Evolutionary conservation across 768 basidiomycete genomes (phyloP).

Genomic region (Austroboletus eburneus): DNA sequence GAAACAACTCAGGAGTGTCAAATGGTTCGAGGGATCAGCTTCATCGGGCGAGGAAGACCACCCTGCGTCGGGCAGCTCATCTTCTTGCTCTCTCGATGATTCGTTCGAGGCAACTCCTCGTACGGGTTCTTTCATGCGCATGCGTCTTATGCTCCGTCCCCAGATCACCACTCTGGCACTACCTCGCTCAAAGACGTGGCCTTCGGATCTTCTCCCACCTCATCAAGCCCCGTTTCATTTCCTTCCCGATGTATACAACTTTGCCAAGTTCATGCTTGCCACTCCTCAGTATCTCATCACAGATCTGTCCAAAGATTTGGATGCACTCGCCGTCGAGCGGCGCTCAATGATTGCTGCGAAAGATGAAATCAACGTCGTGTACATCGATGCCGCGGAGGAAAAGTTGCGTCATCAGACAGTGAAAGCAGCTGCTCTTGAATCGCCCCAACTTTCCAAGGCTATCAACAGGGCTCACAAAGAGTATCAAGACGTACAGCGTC

Average conservation of each 20-base stretch:
- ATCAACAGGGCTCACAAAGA: conserved; percentile 62
- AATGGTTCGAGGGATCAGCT: conserved; percentile 68
- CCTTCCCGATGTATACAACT: conserved; percentile 83
- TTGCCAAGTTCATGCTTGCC: conserved; percentile 94
- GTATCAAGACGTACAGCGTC: conserved; percentile 49
- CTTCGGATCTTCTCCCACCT: conserved; percentile 85
- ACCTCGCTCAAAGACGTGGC: conserved; percentile 90
- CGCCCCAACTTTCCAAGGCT: conserved; percentile 54
- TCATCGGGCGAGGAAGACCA: conserved; percentile 29
- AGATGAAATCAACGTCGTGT: conserved; percentile 74
- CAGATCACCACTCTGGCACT: conserved; percentile 94
- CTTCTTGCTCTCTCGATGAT: conserved; percentile 39
- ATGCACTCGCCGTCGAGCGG: conserved; percentile 68
- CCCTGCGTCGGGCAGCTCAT: conserved; percentile 35
- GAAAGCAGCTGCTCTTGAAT: conserved; percentile 74
- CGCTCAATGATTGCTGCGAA: conserved; percentile 57
- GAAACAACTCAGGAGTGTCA: conserved; percentile 87
- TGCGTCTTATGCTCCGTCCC: conserved; percentile 91
- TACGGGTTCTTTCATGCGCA: conserved; percentile 60
- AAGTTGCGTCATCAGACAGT: conserved; percentile 78
- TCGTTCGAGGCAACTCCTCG: conserved; percentile 39
- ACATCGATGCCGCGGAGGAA: conserved; percentile 73
- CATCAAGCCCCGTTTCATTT: conserved; percentile 96
- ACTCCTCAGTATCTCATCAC: conserved; percentile 79
- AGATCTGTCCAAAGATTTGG: conserved; percentile 69